These are phyloP conservation scores for Neofusicoccum sp. DNA, from an alignment of 2,329 filamentous ascomycete species.

Conservation along the genomic window DNA sequence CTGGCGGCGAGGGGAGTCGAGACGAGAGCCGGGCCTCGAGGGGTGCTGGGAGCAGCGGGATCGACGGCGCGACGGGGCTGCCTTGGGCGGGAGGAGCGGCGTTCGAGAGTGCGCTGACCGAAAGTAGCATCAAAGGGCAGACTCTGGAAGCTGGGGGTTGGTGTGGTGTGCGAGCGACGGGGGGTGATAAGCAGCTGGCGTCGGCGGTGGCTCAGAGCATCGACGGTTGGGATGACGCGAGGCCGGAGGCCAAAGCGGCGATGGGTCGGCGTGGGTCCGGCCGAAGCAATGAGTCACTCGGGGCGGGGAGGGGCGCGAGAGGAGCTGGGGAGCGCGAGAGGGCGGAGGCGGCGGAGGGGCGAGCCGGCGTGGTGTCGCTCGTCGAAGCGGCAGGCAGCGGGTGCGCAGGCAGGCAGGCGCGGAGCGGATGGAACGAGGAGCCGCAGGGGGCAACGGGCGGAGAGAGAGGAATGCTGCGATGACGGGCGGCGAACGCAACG, in stretches of 20 bases:
- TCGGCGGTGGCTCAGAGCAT: constrained; percentile 34
- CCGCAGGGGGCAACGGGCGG: constrained; percentile 27
- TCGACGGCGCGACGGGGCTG: constrained; percentile 15
- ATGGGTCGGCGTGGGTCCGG: constrained; percentile 22
- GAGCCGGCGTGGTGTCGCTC: constrained; percentile 24
- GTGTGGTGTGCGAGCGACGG: constrained; percentile 24
- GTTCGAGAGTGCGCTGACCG: constrained; percentile 16
- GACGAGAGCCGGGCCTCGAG: constrained; percentile 8
- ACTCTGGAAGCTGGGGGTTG: constrained; percentile 20
- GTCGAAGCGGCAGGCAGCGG: constrained; percentile 27
- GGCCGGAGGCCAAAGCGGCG: constrained; percentile 23
- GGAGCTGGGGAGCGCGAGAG: constrained; percentile 23
- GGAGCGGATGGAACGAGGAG: constrained; percentile 30
- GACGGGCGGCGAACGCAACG: constrained; percentile 13
- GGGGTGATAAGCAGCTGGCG: constrained; percentile 29
- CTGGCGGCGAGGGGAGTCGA: neutral
- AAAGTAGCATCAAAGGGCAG: constrained; percentile 13
- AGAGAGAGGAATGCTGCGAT: constrained; percentile 19
- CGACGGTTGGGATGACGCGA: constrained; percentile 15
- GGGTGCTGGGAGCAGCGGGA: constrained; percentile 8
- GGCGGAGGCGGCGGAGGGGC: constrained; percentile 23
- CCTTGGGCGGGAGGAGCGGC: constrained; percentile 1
- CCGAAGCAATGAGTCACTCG: constrained; percentile 28
- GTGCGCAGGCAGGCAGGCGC: constrained; percentile 24
- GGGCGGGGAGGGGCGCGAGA: constrained; percentile 22